Conservation (phyloP, 1,284 basidiomycete genomes). For the Limonomyces culmigenus region DNA sequence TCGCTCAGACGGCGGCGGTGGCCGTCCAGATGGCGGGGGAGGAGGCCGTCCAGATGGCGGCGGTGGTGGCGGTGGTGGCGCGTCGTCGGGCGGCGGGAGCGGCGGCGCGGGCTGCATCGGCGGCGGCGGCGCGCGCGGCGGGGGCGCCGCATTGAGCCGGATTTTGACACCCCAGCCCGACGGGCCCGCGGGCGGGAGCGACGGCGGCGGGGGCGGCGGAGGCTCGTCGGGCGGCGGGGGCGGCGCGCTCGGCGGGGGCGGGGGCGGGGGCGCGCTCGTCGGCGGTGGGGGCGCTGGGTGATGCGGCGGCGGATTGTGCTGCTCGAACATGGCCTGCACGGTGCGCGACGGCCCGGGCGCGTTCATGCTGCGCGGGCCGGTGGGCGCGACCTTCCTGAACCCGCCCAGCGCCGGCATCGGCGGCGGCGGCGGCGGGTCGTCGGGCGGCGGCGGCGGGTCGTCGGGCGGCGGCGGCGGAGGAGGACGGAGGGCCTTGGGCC, state of each 20-base stretch:
- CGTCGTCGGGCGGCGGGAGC: too few relatives aligned
- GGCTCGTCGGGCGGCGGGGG: not conserved
- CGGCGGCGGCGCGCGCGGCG: constrained; percentile 12
- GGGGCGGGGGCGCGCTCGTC: constrained; percentile 11
- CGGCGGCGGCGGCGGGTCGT: constrained; percentile 12
- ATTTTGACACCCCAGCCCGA: not conserved
- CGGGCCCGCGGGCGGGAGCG: not conserved
- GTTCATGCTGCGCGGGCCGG: constrained; percentile 36
- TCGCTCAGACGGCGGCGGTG: constrained; percentile 5
- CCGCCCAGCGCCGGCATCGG: constrained; percentile 10
- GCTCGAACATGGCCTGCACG: constrained; percentile 7
- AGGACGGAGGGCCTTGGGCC: constrained; percentile 1
- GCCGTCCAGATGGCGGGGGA: constrained; percentile 4
- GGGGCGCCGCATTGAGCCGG: constrained; percentile 5
- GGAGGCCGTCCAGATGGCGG: not conserved
- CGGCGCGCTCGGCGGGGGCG: constrained; percentile 8
- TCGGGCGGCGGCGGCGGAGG: not conserved
- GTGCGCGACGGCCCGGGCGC: constrained; percentile 3
- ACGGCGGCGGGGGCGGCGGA: not conserved
- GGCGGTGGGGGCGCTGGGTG: constrained; percentile 11
- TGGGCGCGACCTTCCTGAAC: constrained; percentile 22
- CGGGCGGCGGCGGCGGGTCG: constrained; percentile 5
- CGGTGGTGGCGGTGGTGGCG: not conserved
- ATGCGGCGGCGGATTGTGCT: constrained; percentile 10
- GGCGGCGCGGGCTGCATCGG: constrained; percentile 10